Conservation (phyloP, 805 yeast species). For the Maudiozyma serrabonitensis region DNA sequence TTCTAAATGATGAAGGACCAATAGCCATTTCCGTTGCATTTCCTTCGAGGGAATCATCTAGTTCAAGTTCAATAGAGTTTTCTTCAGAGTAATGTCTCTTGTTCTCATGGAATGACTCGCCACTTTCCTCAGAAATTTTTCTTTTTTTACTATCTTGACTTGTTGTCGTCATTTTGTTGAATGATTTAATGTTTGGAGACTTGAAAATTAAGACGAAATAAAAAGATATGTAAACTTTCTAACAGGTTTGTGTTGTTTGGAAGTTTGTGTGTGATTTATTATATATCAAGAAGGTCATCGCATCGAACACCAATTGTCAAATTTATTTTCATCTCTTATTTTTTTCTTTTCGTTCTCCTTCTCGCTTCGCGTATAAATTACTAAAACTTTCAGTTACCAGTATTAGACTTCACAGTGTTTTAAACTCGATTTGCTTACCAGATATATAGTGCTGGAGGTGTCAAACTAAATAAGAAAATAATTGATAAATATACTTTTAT, state of each 20-base stretch:
- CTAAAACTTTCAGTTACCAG: too few relatives aligned
- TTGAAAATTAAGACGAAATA: too few relatives aligned
- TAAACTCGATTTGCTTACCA: too few relatives aligned
- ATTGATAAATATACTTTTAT: too few relatives aligned
- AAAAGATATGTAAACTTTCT: too few relatives aligned
- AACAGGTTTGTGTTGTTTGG: too few relatives aligned
- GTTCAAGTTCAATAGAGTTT: not conserved
- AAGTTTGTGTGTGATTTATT: not conserved
- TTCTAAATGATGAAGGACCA: not conserved
- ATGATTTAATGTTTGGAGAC: too few relatives aligned
- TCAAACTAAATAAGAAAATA: too few relatives aligned
- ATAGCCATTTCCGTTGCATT: not conserved
- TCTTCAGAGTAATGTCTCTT: not conserved
- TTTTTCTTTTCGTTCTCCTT: too few relatives aligned
- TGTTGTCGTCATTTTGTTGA: not conserved
- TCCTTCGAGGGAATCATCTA: not conserved
- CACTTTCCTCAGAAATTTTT: slow-evolving; percentile 1
- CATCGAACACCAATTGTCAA: slow-evolving; percentile 1
- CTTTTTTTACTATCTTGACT: not conserved
- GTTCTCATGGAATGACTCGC: not conserved
- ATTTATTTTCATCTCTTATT: not conserved
- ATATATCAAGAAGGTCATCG: not conserved
- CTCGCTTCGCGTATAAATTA: too few relatives aligned
- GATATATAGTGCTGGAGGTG: too few relatives aligned
- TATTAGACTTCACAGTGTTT: too few relatives aligned